A percentile compares a stretch with the other conserved stretches of the same genome.
Evolutionary conservation across 2,329 filamentous ascomycete species (phyloP).

Genomic region (Clonostachys solani): DNA sequence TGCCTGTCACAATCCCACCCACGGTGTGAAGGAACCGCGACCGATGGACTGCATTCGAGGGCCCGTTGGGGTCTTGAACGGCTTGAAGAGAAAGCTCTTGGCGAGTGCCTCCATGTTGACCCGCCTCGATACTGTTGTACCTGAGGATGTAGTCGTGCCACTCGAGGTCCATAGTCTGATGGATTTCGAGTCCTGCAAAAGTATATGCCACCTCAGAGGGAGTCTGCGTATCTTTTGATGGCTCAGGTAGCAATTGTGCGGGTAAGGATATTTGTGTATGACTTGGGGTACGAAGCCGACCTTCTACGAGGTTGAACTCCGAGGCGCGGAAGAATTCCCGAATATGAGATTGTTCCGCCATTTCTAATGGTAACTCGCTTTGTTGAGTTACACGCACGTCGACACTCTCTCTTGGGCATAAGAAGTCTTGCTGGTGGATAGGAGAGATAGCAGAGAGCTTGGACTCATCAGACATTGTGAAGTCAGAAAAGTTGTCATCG

Average conservation of each 20-base stretch:
- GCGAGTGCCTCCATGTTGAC: constrained; percentile 44
- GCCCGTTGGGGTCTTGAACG: neutral
- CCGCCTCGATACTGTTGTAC: constrained; percentile 49
- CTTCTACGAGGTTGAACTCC: constrained; percentile 36
- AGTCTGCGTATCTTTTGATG: neutral
- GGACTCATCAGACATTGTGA: constrained; percentile 18
- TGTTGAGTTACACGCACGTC: constrained; percentile 40
- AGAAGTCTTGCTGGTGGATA: constrained; percentile 30
- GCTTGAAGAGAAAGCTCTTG: constrained; percentile 39
- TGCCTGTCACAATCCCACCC: neutral
- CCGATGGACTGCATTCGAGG: neutral
- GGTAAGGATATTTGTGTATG: constrained; percentile 21
- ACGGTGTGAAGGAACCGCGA: neutral
- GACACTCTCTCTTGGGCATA: constrained; percentile 39
- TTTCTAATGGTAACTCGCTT: constrained; percentile 29
- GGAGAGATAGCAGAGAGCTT: constrained; percentile 22
- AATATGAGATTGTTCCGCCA: constrained; percentile 26
- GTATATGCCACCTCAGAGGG: constrained; percentile 15
- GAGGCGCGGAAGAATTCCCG: constrained; percentile 37
- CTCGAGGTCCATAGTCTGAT: constrained; percentile 34
- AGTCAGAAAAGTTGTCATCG: constrained; percentile 16
- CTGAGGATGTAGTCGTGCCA: constrained; percentile 39
- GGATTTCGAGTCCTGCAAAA: constrained; percentile 49
- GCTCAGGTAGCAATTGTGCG: constrained; percentile 9
- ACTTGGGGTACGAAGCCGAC: constrained; percentile 33